Evolutionary conservation across 768 basidiomycete genomes (phyloP).

Genomic region (Tricholoma hemisulphureum): DNA sequence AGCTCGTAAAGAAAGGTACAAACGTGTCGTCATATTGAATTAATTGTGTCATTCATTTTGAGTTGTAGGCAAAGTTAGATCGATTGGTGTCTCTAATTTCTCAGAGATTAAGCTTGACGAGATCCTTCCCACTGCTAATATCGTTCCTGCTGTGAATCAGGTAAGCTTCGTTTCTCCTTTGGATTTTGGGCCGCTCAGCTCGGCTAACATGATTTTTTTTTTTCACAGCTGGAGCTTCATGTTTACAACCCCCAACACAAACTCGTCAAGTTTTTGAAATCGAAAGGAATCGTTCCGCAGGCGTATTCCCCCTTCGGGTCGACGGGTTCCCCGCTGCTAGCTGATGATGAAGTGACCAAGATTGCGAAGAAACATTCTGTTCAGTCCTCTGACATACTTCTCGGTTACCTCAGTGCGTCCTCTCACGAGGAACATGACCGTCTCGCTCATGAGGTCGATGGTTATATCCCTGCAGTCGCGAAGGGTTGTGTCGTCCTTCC

Average conservation of each 20-base stretch:
- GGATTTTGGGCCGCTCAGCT: not conserved
- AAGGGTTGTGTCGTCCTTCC: slow-evolving; percentile 68
- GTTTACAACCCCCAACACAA: slow-evolving; percentile 74
- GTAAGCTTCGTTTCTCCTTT: slow-evolving; percentile 27
- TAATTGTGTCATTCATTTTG: slow-evolving; percentile 5
- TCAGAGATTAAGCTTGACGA: slow-evolving; percentile 66
- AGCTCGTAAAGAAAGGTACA: slow-evolving; percentile 59
- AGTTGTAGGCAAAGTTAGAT: slow-evolving; percentile 55
- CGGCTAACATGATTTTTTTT: not conserved
- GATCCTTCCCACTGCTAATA: slow-evolving; percentile 62
- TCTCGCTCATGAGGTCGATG: not conserved
- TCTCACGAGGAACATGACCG: not conserved
- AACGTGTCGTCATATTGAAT: slow-evolving; percentile 6
- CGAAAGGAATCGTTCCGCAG: slow-evolving; percentile 66
- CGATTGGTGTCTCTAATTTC: slow-evolving; percentile 79
- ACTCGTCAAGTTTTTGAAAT: slow-evolving; percentile 58
- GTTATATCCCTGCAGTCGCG: slow-evolving; percentile 41
- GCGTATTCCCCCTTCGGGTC: slow-evolving; percentile 84
- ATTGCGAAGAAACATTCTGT: slow-evolving; percentile 60
- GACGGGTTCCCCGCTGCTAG: slow-evolving; percentile 60
- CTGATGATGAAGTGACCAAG: slow-evolving; percentile 56
- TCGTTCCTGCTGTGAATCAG: slow-evolving; percentile 75
- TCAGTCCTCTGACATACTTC: slow-evolving; percentile 54
- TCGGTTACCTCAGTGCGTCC: slow-evolving; percentile 60
- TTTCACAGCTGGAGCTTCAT: slow-evolving; percentile 70